A percentile compares a stretch with the other conserved stretches of the same genome.
phyloP scores from a whole-genome alignment of 441 rosid species.

The Corymbia calophylla region DNA sequence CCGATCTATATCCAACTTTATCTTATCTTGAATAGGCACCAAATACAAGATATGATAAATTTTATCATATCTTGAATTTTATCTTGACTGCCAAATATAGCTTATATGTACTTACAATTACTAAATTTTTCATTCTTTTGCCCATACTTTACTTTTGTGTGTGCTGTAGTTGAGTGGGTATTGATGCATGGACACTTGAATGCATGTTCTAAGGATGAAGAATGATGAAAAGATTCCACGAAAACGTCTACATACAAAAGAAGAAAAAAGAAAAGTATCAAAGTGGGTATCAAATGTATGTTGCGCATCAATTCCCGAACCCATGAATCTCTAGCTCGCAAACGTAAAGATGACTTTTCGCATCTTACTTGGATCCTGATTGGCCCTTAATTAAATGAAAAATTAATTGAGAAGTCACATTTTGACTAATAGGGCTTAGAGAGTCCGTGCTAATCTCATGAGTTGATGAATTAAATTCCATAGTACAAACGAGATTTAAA shows the following conservation, averaged over 20 bases:
- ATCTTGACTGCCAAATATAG: too few species aligned
- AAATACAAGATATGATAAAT: too few species aligned
- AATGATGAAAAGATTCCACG: not conserved
- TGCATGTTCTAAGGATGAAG: not conserved
- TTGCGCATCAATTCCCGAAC: not conserved
- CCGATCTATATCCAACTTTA: too few species aligned
- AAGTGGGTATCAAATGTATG: not conserved
- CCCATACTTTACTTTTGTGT: not conserved
- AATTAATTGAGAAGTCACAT: too few species aligned
- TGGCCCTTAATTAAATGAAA: not conserved
- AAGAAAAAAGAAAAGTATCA: not conserved
- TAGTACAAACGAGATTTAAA: not conserved
- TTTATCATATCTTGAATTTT: too few species aligned
- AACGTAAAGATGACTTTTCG: not conserved
- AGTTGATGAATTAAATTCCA: not conserved
- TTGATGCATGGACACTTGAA: not conserved
- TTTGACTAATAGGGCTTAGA: too few species aligned
- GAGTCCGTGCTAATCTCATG: not conserved
- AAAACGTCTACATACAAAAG: not conserved
- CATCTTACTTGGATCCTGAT: too few species aligned
- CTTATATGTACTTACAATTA: too few species aligned
- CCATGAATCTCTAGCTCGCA: not conserved
- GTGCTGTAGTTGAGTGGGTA: not conserved
- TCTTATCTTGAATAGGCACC: too few species aligned
- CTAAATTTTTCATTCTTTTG: too few species aligned